These are phyloP conservation scores for Amanita molliuscula DNA, from an alignment of 768 basidiomycete species.

Conservation along the genomic window DNA sequence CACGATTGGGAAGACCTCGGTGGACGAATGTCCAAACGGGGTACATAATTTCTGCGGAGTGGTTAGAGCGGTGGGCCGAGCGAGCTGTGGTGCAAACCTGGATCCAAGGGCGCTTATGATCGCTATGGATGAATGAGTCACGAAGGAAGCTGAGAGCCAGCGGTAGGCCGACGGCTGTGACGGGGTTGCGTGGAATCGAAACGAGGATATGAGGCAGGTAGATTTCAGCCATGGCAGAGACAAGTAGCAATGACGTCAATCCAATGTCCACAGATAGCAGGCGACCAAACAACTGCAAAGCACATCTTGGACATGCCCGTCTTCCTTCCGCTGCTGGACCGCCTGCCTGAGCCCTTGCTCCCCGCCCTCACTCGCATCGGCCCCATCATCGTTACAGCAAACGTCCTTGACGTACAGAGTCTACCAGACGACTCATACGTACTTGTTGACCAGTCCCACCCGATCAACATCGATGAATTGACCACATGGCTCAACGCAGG, in stretches of 20 bases:
- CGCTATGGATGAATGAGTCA: slow-evolving; percentile 36
- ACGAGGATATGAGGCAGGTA: slow-evolving; percentile 41
- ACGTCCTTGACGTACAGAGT: slow-evolving; percentile 18
- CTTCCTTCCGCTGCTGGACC: slow-evolving; percentile 55
- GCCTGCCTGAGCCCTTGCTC: slow-evolving; percentile 36
- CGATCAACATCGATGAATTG: slow-evolving; percentile 42
- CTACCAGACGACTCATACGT: slow-evolving; percentile 35
- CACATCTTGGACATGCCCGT: slow-evolving; percentile 25
- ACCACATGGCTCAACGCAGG: slow-evolving; percentile 68
- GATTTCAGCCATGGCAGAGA: slow-evolving; percentile 23
- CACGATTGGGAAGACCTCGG: slow-evolving; percentile 45
- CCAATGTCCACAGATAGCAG: not conserved
- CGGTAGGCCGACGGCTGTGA: slow-evolving; percentile 50
- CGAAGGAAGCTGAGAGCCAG: slow-evolving; percentile 44
- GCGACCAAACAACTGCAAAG: not conserved
- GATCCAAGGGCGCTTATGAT: slow-evolving; percentile 47
- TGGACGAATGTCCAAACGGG: slow-evolving; percentile 43
- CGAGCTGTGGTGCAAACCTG: slow-evolving; percentile 25
- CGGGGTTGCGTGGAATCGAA: slow-evolving; percentile 42
- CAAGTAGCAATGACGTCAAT: slow-evolving; percentile 9
- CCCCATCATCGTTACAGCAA: slow-evolving; percentile 52
- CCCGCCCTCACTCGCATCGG: slow-evolving; percentile 62
- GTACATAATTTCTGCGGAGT: slow-evolving; percentile 29
- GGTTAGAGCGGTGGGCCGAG: not conserved
- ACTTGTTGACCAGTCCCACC: slow-evolving; percentile 40